phyloP scores from a whole-genome alignment of 495 filamentous ascomycete genomes.

The Opeltia flavorubescens region DNA sequence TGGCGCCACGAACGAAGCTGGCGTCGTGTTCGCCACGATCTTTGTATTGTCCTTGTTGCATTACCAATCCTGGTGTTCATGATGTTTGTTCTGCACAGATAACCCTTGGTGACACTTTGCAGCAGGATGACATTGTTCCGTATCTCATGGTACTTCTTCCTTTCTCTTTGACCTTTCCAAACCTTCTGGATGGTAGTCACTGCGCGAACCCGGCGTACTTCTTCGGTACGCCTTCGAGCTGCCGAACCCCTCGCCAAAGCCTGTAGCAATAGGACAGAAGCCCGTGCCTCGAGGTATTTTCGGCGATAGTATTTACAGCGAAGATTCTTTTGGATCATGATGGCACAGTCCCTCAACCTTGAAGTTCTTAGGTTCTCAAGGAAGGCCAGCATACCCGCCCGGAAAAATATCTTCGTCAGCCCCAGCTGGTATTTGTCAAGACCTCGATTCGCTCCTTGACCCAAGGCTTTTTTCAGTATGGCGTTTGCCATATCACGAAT shows the following conservation, averaged over 20 bases:
- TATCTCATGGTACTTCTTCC: conserved; percentile 60
- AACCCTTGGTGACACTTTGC: conserved; percentile 83
- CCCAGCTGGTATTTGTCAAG: conserved; percentile 93
- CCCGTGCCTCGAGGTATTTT: conserved; percentile 76
- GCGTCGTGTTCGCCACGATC: conserved; percentile 69
- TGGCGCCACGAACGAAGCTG: conserved; percentile 72
- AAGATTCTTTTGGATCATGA: conserved; percentile 99
- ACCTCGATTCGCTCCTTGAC: conserved; percentile 60
- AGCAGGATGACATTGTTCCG: conserved; percentile 72
- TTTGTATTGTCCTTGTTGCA: conserved; percentile 79
- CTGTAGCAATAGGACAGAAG: conserved; percentile 69
- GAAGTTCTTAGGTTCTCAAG: conserved; percentile 85
- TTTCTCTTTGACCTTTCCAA: conserved; percentile 82
- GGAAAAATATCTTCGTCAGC: conserved; percentile 97
- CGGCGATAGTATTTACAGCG: conserved; percentile 88
- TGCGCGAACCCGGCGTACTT: conserved; percentile 68
- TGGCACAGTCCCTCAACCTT: conserved; percentile 82
- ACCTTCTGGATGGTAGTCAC: conserved; percentile 89
- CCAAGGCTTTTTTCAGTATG: conserved; percentile 83
- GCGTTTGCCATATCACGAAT: conserved; percentile 86
- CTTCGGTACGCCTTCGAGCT: conserved; percentile 62
- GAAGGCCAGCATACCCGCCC: conserved; percentile 96
- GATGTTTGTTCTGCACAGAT: conserved; percentile 71
- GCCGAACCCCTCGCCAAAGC: conserved; percentile 56
- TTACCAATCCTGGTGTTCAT: conserved; percentile 90